Base-by-base conservation (phyloP, 2,329 filamentous ascomycete species). In the Epichloe hybrida region DNA sequence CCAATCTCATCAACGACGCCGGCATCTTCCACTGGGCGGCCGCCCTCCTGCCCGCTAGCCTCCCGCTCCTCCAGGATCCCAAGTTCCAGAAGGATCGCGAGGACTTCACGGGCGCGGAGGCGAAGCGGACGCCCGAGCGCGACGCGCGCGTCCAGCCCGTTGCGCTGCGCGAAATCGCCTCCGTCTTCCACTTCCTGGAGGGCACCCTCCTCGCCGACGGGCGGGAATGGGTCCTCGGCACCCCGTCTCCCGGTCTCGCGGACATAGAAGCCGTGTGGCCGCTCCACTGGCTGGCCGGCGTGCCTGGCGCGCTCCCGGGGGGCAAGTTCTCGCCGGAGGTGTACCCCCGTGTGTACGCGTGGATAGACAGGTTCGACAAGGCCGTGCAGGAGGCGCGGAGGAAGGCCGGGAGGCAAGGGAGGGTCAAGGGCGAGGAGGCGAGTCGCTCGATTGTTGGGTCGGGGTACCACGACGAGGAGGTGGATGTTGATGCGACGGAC, bases 211-310 rank as follows among this genome's bases (percentile, higher is more conserved):
- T 89, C 5, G 75, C 71, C 1, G 83, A 88, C 65, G 81, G 79
- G n/a, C 71, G 83, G 50, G 62, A 74, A 3, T 88, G 83, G 83
- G 65, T 88, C 8, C 65, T 83, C 12, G 71, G 68, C 11, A 76
- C 72, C 1, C 59, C 72, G 3, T 62, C 64, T 17, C 78, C 80
- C 1, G 73, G 70, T 1, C 62, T 86, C 54, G 81, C 77, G 4
- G 85, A 89, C 62, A 79, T 88, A 53, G 80, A 88, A 66, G 79
- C 76, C 42, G 67, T 84, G 12, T 87, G 80, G 81, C 72, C 76
- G 0, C 74, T 88, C 56, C 75, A 83, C 63, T 88, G 84, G 84
- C 64, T 86, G 2, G 62, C 66, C 3, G 67, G 65, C 11, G 67
- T 86, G 45, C 73, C 74, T 12, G 74, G 74, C 4, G 75, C 76